Base-by-base conservation (phyloP, 768 basidiomycete genomes). In the Mycena rosella region DNA sequence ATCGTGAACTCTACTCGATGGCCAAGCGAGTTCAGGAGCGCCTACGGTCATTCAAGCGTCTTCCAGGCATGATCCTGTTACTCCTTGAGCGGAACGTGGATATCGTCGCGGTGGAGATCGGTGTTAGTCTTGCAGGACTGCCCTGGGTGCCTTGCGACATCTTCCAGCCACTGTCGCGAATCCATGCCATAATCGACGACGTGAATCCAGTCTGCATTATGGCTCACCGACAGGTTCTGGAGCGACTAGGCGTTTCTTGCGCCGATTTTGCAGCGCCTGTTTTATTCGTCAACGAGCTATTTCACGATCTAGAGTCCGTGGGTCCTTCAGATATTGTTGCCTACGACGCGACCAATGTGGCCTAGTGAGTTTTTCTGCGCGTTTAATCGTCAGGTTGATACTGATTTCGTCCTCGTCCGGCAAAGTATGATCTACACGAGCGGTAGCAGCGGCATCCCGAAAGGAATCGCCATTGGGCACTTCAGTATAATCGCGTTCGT, bases 371-470 rank as follows among this genome's bases (percentile, higher is more conserved):
- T 40, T 17, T 22, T 2, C 54, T 22, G 38, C 29, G 40, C 17
- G 13, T n/a, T n/a, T n/a, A 17, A n/a, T 32, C n/a, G 54, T 56
- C 26, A 24, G 10, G 36, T 17, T 5, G 29, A 6, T 5, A 38
- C 24, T 56, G 54, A 56, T 38, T 13, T 36, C 5, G 30, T 14
- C 44, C 9, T 40, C 6, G 14, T 5, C 15, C 24, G 4, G 6
- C 22, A 63, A n/a, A n/a, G 61, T 44, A 42, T 54, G 36, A 40
- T 63, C 24, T 63, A 63, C 44, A 74, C 73, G n/a, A 72, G 71
- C 40, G 73, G 73, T 20, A 74, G 71, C 29, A 74, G 71, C 11
- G 73, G 73, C 4, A 72, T 65, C 55, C 73, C 73, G 20, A 74
- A 74, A 56, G 73, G 73, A 32, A 70, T 74, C 44, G 66, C 72